These are phyloP conservation scores for Cryptococcus amylolentus DNA, from an alignment of 1,284 basidiomycete genomes.

Conservation along the genomic window DNA sequence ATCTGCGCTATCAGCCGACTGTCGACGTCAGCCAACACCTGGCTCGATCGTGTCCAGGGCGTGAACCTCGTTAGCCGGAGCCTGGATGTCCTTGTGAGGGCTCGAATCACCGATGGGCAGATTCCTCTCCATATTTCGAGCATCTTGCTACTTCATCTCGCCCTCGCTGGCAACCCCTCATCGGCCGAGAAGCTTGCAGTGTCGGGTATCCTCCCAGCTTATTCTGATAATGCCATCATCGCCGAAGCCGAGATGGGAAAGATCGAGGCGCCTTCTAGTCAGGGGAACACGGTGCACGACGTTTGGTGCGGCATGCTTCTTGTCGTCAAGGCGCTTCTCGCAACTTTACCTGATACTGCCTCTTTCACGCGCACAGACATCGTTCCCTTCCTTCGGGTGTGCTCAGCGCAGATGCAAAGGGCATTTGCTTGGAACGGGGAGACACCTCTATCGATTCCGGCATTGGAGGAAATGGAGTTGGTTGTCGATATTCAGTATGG, in stretches of 20 bases:
- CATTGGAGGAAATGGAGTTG: slow-evolving; percentile 76
- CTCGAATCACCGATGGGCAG: slow-evolving; percentile 35
- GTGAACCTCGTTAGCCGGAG: slow-evolving; percentile 73
- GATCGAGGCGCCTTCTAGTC: slow-evolving; percentile 67
- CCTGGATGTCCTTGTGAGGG: slow-evolving; percentile 67
- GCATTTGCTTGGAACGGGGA: slow-evolving; percentile 75
- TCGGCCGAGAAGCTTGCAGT: slow-evolving; percentile 81
- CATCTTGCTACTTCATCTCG: slow-evolving; percentile 83
- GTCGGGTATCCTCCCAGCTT: slow-evolving; percentile 74
- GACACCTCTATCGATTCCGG: slow-evolving; percentile 65
- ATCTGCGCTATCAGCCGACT: slow-evolving; percentile 35
- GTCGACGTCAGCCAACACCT: slow-evolving; percentile 42
- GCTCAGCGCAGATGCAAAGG: slow-evolving; percentile 71
- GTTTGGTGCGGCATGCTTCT: slow-evolving; percentile 82
- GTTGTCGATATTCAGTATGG: slow-evolving; percentile 70
- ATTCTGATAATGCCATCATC: slow-evolving; percentile 77
- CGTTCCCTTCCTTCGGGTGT: slow-evolving; percentile 79
- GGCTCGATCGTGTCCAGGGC: slow-evolving; percentile 78
- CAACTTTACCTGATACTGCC: slow-evolving; percentile 55
- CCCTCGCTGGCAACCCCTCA: slow-evolving; percentile 69
- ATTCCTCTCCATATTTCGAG: slow-evolving; percentile 60
- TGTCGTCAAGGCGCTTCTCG: slow-evolving; percentile 70
- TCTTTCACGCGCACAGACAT: slow-evolving; percentile 78
- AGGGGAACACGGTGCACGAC: slow-evolving; percentile 55
- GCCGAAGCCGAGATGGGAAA: slow-evolving; percentile 67